Evolutionary conservation across 257 asterid species (phyloP), one percentile per base, ranked within the genome.

Genomic region (Solanum dulcamara): DNA sequence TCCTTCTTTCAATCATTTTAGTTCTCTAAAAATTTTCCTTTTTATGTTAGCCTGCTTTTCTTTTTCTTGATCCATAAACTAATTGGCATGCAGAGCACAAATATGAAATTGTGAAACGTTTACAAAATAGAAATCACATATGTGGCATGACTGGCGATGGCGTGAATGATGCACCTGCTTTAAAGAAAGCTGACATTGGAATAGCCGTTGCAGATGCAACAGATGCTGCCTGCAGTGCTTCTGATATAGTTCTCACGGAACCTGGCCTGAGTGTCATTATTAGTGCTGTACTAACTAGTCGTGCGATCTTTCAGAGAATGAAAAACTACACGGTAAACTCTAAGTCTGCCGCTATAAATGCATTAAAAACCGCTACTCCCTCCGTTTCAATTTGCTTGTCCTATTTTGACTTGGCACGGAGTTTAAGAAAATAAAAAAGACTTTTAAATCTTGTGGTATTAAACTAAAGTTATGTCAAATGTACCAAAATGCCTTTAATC

Each of bases 81-180:
- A 26, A 60, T 60, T 26, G 70, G 33, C 8, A 82, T 75, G 50
- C 92, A 96, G 98, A 96, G 88, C 99, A 96, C 91, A 96, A 94
- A 85, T 96, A 96, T 81, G 98, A 96, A 90, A 96, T 96, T 70
- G 99, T 96, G 9, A 94, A 92, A 91, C 97, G 99, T 67, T 93
- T 96, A 82, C 59, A 96, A 91, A 95, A 98, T 12, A 92, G 98
- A 85, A 96, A 96, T 79, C 98, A 96, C 87, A 94, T 96, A 22
- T 96, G 98, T 85, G 98, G 99, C 86, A 96, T 96, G 98, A 96
- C 98, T 22, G 98, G 99, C 50, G 98, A 96, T 88, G 98, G 98
- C 28, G 98, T 96, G 40, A 96, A 96, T n/a, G 98, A 94, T 50
- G 99, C 99, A 62, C 99, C 99, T 75, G 99, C 98, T 57, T 87